These are phyloP conservation scores for Alloascoidea africana DNA, from an alignment of 805 yeast genomes.

Conservation along the genomic window DNA sequence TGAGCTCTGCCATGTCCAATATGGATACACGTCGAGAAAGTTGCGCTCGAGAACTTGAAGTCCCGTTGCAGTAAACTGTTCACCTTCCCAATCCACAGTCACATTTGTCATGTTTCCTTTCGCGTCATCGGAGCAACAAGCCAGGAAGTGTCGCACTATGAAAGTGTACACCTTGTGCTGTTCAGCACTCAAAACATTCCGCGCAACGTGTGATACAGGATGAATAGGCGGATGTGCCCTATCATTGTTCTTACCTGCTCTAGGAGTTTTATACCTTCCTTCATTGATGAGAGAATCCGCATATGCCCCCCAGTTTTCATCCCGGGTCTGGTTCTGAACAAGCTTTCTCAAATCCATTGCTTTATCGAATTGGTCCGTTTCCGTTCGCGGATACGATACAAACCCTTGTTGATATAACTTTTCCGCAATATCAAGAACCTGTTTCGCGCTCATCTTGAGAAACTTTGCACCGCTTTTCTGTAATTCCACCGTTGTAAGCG, in stretches of 20 bases:
- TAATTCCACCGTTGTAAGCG: conserved; percentile 85
- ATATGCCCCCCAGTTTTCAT: conserved; percentile 56
- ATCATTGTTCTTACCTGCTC: conserved; percentile 77
- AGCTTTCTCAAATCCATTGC: conserved; percentile 55
- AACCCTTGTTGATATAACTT: conserved; percentile 73
- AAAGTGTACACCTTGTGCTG: conserved; percentile 74
- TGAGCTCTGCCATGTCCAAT: conserved; percentile 60
- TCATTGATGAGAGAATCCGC: conserved; percentile 30
- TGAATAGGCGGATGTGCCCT: conserved; percentile 98
- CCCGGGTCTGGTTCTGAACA: conserved; percentile 42
- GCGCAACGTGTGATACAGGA: conserved; percentile 35
- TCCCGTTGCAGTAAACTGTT: conserved; percentile 60
- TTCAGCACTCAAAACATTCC: conserved; percentile 21
- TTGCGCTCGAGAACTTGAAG: conserved; percentile 57
- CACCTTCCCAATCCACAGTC: conserved; percentile 63
- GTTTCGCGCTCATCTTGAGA: conserved; percentile 69
- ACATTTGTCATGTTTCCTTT: conserved; percentile 55
- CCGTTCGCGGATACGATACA: conserved; percentile 94
- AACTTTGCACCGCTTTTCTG: conserved; percentile 73
- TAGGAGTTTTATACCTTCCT: conserved; percentile 44
- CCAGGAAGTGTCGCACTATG: conserved; percentile 73
- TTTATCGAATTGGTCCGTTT: conserved; percentile 75
- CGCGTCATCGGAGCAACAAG: conserved; percentile 88
- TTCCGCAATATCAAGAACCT: conserved; percentile 66
- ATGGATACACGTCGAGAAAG: conserved; percentile 67